Evolutionary conservation across 148 eudicot genomes (phyloP), one percentile per base, ranked within the genome.

Genomic region (Fagopyrum homotropicum): DNA sequence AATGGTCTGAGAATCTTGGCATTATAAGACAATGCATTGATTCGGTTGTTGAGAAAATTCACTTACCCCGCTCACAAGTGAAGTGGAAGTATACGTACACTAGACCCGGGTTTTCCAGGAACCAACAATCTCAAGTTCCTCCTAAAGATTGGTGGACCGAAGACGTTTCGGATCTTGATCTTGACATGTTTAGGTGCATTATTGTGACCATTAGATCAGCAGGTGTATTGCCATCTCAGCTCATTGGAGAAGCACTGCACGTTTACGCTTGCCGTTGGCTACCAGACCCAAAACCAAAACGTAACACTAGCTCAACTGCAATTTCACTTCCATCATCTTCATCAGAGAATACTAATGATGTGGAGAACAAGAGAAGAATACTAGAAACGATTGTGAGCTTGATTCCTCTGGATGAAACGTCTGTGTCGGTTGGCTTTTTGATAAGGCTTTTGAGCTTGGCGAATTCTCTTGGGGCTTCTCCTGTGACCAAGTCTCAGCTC

Each of bases 81-180:
- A 78, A 83, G 66, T 89, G 93, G 93, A 84, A 90, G 60, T 89
- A 77, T 76, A 89, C 93, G 10, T 89, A 89, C 73, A 89, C 87
- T 43, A 79, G 90, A 80, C 86, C 88, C 26, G 89, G 90, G 12
- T 86, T 82, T 72, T 75, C 69, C 2, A 66, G 45, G 26, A 84
- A 78, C 74, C 82, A 79, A 60, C 85, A 80, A 59, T 77, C 82
- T 66, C 43, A 75, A 15, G 17, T 15, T 9, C 88, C 73, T 51
- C 92, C 93, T 8, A 87, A 76, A 46, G 93, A 89, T 77, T 89
- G 93, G 93, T 89, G 93, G 93, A 87, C 90, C 30, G 92, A 89
- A 72, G 92, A 89, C 78, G 19, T 89, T 59, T 77, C 88, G 2
- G 81, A 83, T 43, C 88, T 89, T 44, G 81, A 82, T 74, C 82